Evolutionary conservation across 306 rosid genomes (phyloP).

Genomic region (Corylus americana): DNA sequence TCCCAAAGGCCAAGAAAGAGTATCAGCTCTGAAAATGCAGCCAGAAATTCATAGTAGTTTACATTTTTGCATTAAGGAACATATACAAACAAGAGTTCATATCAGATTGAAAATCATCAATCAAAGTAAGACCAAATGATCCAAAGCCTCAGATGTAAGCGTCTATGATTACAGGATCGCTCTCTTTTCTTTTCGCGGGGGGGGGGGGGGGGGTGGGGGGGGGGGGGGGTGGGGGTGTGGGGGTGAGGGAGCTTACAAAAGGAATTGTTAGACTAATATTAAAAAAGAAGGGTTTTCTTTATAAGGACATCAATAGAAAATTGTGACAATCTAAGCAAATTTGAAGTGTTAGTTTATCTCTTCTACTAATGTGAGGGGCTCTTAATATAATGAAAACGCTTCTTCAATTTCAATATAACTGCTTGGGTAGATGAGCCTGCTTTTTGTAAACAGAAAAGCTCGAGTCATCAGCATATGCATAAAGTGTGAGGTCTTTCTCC

Average conservation of each 20-base stretch:
- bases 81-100: not conserved
- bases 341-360: not conserved
- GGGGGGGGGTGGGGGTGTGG: too few relatives aligned
- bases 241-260: too few relatives aligned
- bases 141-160: too few relatives aligned
- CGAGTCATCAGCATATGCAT: not conserved
- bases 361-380: not conserved
- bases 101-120: not conserved
- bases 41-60: not conserved
- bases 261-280: too few relatives aligned
- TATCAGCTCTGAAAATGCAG: not conserved
- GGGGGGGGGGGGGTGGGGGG: too few relatives aligned
- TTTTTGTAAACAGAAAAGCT: not conserved
- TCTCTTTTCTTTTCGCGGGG: too few relatives aligned
- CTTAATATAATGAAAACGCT: not conserved
- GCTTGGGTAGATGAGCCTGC: not conserved
- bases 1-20: conserved; percentile 15
- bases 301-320: not conserved
- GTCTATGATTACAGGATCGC: not conserved
- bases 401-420: not conserved
- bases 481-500: not conserved
- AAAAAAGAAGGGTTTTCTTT: too few relatives aligned
- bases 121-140: not conserved
- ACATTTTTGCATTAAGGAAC: not conserved
- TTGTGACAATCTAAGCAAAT: not conserved